Base-by-base conservation (phyloP, 805 yeast species). In the Sugiyamaella smithiae region DNA sequence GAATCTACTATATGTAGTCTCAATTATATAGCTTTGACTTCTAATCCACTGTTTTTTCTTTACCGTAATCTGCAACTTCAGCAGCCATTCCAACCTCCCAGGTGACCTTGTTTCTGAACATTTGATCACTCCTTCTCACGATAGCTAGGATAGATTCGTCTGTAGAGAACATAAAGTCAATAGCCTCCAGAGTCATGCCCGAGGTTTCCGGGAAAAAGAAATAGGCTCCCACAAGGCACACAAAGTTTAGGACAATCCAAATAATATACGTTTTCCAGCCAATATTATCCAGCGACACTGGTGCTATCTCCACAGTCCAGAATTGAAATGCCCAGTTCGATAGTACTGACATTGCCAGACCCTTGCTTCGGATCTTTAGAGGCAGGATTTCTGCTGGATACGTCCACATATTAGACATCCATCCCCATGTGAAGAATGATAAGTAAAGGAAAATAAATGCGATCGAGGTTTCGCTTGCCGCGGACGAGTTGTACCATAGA, bases 251-350 rank as follows among this genome's bases (percentile, higher is more conserved):
- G 17, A 49, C 50, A 14, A 45, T 42, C 41, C 46, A 59, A 4
- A 73, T 73, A 50, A 73, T 68, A 53, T 72, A 73, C 60, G 71
- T 72, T 55, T 67, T 70, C 73, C 73, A 73, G 32, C 62, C 62
- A 43, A 73, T 66, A 29, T 69, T 67, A 36, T 64, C 70, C 62
- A 71, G 63, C 35, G 72, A 75, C 55, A 66, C 57, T 9, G 71
- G 69, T 38, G 67, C 67, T 16, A 65, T 67, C 40, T 62, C 66
- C 41, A 66, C 63, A 29, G 64, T 61, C 49, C 60, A 64, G 22
- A 63, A 48, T 14, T 53, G 37, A 23, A 58, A 52, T 3, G 51
- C 49, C 37, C 51, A 46, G 33, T 46, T 45, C 19, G 49, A 32
- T n/a, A 57, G 35, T 35, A 54, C 57, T 46, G 55, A 61, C 36